Conservation (phyloP, 352 stramenopile genomes). For the Globisporangium takayamanum region DNA sequence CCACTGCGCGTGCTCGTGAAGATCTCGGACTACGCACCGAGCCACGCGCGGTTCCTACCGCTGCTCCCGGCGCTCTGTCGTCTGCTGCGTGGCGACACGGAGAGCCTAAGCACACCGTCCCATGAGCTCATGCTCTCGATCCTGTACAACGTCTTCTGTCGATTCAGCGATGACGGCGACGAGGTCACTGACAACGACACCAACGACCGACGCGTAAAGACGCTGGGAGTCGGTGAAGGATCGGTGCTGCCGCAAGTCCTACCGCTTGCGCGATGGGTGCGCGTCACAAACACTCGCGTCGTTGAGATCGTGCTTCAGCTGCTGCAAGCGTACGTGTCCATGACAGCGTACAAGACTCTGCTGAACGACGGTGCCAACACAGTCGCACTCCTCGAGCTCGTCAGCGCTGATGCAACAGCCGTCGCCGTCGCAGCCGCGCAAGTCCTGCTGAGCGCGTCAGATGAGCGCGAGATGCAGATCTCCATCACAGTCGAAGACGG, state of each 20-base stretch:
- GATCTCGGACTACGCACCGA: constrained; percentile 28
- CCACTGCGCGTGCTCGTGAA: constrained; percentile 43
- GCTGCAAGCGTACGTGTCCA: constrained; percentile 34
- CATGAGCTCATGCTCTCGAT: constrained; percentile 41
- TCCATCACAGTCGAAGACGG: constrained; percentile 69
- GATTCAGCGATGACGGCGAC: neutral
- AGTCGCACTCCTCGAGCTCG: constrained; percentile 35
- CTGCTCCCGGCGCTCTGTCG: constrained; percentile 24
- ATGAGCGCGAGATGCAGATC: constrained; percentile 53
- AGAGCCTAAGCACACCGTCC: constrained; percentile 7
- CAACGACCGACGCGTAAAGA: constrained; percentile 14
- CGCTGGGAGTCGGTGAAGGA: neutral
- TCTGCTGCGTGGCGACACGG: constrained; percentile 8
- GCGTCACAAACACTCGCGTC: constrained; percentile 22
- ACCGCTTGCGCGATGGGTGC: constrained; percentile 44
- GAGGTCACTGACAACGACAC: constrained; percentile 2
- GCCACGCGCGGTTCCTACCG: constrained; percentile 30
- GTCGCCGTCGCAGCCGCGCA: constrained; percentile 38
- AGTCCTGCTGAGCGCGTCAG: constrained; percentile 32
- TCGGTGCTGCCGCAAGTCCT: constrained; percentile 45
- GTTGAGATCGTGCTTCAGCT: constrained; percentile 50
- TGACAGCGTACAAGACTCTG: constrained; percentile 20
- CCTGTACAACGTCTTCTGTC: constrained; percentile 61
- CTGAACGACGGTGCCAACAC: constrained; percentile 57
- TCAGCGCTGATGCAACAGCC: constrained; percentile 22